Conservation (phyloP, 805 yeast species). For the Saccharomycopsis sp. region DNA sequence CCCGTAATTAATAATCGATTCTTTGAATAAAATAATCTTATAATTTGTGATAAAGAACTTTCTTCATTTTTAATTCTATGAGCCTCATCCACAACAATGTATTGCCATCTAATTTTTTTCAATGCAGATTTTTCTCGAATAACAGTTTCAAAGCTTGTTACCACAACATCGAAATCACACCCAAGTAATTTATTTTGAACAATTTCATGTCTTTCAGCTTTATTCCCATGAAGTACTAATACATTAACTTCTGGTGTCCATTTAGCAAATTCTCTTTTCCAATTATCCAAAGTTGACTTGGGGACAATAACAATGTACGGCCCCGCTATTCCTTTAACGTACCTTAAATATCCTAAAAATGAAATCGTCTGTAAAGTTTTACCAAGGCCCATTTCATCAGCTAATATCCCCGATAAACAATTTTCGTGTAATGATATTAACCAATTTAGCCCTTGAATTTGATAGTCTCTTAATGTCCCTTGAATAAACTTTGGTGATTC, state of each 20-base stretch:
- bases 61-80: conserved; percentile 95
- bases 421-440: conserved; percentile 82
- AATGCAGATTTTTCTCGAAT: conserved; percentile 78
- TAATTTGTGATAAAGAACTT: conserved; percentile 85
- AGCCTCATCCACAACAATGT: conserved; percentile 91
- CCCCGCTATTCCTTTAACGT: conserved; percentile 71
- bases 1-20: conserved; percentile 88
- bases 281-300: conserved; percentile 89
- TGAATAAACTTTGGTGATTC: conserved; percentile 74
- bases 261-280: conserved; percentile 89
- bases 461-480: conserved; percentile 84
- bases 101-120: conserved; percentile 86
- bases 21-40: conserved; percentile 77
- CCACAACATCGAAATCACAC: conserved; percentile 81
- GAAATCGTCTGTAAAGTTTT: conserved; percentile 93
- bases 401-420: conserved; percentile 83
- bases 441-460: conserved; percentile 95
- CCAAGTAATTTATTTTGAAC: conserved; percentile 53
- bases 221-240: conserved; percentile 81
- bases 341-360: conserved; percentile 81
- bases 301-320: conserved; percentile 93
- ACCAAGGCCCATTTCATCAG: conserved; percentile 98
- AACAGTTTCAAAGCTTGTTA: conserved; percentile 91
- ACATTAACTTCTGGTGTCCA: conserved; percentile 96
- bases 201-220: conserved; percentile 63